Percentiles rank a stretch among this genome's conserved stretches.
Evolutionary conservation across 768 basidiomycete species (phyloP).

Genomic region (Podaxis sp.): DNA sequence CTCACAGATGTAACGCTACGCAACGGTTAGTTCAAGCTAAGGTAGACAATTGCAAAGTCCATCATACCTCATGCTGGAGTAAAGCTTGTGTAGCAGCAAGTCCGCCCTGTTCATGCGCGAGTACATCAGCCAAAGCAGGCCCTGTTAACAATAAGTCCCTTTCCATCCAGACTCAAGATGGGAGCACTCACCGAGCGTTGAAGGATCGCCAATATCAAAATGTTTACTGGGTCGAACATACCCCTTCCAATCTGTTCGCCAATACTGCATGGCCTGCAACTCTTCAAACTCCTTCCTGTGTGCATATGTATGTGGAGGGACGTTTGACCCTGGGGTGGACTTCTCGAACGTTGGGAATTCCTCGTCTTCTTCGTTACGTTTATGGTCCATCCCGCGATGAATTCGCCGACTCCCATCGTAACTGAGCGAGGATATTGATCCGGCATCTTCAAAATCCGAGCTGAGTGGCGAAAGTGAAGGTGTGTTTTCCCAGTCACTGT

Average conservation of each 20-base stretch:
- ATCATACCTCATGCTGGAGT: constrained; percentile 41
- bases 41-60: neutral
- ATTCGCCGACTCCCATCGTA: constrained; percentile 18
- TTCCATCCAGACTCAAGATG: neutral
- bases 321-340: neutral
- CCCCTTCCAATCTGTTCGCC: constrained; percentile 65
- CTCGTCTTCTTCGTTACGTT: neutral
- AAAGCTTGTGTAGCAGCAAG: constrained; percentile 38
- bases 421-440: constrained; percentile 29
- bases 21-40: neutral
- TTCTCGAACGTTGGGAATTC: neutral
- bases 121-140: constrained; percentile 41
- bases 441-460: constrained; percentile 49
- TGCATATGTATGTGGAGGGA: constrained; percentile 36
- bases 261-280: constrained; percentile 67
- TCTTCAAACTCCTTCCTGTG: constrained; percentile 62
- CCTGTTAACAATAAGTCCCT: constrained; percentile 29
- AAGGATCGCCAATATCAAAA: constrained; percentile 70
- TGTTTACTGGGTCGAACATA: constrained; percentile 38
- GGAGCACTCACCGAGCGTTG: constrained; percentile 56
- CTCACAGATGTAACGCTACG: constrained; percentile 70
- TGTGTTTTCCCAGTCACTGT: constrained; percentile 55
- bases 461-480: constrained; percentile 68
- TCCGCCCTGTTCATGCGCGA: constrained; percentile 30
- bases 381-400: neutral